phyloP scores from a whole-genome alignment of 1,284 basidiomycete species.

The Ganoderma lucidum region DNA sequence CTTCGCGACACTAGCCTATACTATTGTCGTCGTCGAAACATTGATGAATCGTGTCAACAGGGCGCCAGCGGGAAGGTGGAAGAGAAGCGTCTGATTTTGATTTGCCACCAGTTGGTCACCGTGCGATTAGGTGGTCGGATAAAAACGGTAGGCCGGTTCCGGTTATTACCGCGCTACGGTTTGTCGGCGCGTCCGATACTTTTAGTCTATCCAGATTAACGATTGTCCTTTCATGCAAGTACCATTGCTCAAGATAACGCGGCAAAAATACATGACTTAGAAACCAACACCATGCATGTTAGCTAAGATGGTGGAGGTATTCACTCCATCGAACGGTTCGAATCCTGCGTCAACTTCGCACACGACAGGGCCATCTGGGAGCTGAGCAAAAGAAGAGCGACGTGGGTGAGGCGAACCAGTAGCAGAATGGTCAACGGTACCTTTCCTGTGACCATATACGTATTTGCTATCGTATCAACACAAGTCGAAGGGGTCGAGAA shows the following conservation, averaged over 20 bases:
- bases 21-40: too few relatives aligned
- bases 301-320: constrained; percentile 8
- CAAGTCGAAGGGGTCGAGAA: constrained; percentile 2
- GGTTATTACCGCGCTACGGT: neutral
- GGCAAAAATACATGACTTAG: neutral
- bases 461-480: neutral
- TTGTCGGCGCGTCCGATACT: too few relatives aligned
- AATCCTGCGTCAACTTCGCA: constrained; percentile 14
- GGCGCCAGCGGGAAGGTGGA: too few relatives aligned
- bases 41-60: too few relatives aligned
- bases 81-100: too few relatives aligned
- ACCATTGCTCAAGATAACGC: neutral
- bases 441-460: constrained; percentile 8
- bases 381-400: neutral
- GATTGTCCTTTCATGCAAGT: neutral
- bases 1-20: too few relatives aligned
- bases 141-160: neutral
- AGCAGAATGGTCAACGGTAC: neutral
- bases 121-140: neutral
- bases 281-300: constrained; percentile 3
- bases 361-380: constrained; percentile 4
- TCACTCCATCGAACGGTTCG: constrained; percentile 5
- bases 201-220: neutral
- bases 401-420: neutral
- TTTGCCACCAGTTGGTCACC: too few relatives aligned